A percentile compares a stretch with the other conserved stretches of the same genome.
These are phyloP conservation scores for Lizonia empirigonia DNA, from an alignment of 2,329 filamentous ascomycete species.

Conservation along the genomic window DNA sequence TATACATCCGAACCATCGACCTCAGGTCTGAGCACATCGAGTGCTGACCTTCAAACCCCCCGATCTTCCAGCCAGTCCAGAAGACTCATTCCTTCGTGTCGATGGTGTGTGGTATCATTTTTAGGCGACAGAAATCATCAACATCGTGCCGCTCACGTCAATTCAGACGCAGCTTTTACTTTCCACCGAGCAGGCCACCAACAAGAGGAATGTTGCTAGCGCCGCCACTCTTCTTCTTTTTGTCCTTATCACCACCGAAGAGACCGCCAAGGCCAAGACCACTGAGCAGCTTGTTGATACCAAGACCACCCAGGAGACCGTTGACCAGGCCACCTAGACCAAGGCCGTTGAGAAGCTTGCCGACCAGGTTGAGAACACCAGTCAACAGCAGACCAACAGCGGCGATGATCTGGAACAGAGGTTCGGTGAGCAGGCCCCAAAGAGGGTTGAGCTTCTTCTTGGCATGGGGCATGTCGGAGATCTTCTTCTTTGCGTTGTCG, in stretches of 20 bases:
- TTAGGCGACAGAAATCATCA: conserved; percentile 23
- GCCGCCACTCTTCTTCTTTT: conserved; percentile 56
- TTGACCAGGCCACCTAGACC: conserved; percentile 83
- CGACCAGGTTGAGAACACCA: conserved; percentile 84
- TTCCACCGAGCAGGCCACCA: conserved; percentile 54
- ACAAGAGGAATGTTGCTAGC: conserved; percentile 53
- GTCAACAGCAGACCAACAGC: conserved; percentile 82
- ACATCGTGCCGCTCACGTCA: conserved; percentile 12
- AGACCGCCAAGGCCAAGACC: conserved; percentile 68
- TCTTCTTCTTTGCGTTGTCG: conserved; percentile 85
- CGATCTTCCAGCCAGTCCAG: conserved; percentile 35
- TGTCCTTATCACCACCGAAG: conserved; percentile 61
- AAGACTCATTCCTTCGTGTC: conserved; percentile 26
- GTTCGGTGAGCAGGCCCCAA: conserved; percentile 81
- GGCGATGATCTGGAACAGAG: conserved; percentile 89
- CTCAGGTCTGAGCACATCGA: conserved; percentile 6
- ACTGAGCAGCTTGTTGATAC: conserved; percentile 75
- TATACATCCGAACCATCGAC: conserved; percentile 11
- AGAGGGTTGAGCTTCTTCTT: conserved; percentile 95
- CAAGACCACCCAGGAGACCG: conserved; percentile 75
- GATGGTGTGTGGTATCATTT: conserved; percentile 22
- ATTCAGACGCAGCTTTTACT: conserved; percentile 25
- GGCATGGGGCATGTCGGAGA: conserved; percentile 88
- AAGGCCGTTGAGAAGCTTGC: conserved; percentile 77
- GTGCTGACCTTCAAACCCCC: conserved; percentile 37